Base-by-base conservation (phyloP, 192 early-diverging fungal genomes). In the Coemansia sp. region DNA sequence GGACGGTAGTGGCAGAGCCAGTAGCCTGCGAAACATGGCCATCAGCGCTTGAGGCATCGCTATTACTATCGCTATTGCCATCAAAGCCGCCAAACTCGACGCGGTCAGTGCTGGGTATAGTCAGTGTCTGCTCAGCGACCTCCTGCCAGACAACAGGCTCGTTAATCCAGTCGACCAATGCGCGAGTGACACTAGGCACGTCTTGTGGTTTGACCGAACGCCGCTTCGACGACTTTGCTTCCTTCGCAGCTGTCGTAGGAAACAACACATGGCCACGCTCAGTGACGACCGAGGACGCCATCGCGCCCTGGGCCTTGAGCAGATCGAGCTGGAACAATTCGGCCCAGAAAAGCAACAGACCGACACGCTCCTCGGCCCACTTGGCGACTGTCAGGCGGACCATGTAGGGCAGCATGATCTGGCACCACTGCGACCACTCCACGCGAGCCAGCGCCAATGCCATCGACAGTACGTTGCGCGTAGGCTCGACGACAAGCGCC, bases 321-420 rank as follows among this genome's bases (percentile, higher is more conserved):
- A 78, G 32, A 4, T 57, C 43, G 11, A 64, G 63, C 23, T 75
- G 76, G 46, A 83, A 64, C 7, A 78, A 39, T 44, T 78, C 67
- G 0, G 72, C 38, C 76, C 75, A 83, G 46, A 78, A 77, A 47
- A 72, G 23, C 60, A 83, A 65, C 62, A 83, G 37, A 5, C 28
- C 7, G 26, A 32, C 40, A 13, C 67, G 53, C 28, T 68, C 57
- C 7, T 62, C 40, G 2, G 30, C 32, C 80, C 80, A 83, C 16
- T 59, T 63, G 16, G 38, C 50, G 28, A 64, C 64, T 17, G 76
- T 78, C 28, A 72, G 39, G 6, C 66, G 72, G 32, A 91, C 75
- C 46, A 94, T 76, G 63, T 90, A 84, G 14, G 93, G 92, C 23
- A 94, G 74, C 62, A 93, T 76, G 47, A 95, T 86, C 67, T 90